Conservation (phyloP, 306 rosid genomes). For the Malus domestica region ASM211411v1 NC_041796.1:27166001-27166500, state of each 20-base stretch:
- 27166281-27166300: constrained; percentile 34
- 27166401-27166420: constrained; percentile 51
- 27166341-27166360: constrained; percentile 47
- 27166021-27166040: constrained; percentile 25
- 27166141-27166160: constrained; percentile 24
- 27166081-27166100: constrained; percentile 33
- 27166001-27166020: constrained; percentile 42
- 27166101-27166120: constrained; percentile 23
- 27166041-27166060: constrained; percentile 43
- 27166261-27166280: constrained; percentile 44
- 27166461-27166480: constrained; percentile 32
- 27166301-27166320: constrained; percentile 21
- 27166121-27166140: constrained; percentile 46
- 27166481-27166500: constrained; percentile 19
- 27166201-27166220: constrained; percentile 21
- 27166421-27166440: constrained; percentile 36
- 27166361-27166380: constrained; percentile 46
- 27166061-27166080: constrained; percentile 53
- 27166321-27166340: constrained; percentile 58
- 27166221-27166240: constrained; percentile 26
- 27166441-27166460: constrained; percentile 22
- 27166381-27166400: constrained; percentile 40
- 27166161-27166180: constrained; percentile 36
- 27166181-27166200: constrained; percentile 34
- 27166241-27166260: constrained; percentile 29